Percentiles rank a stretch among this genome's conserved stretches.
phyloP scores from a whole-genome alignment of 1,139 yeast genomes.

The Meyerozyma carpophila region DNA sequence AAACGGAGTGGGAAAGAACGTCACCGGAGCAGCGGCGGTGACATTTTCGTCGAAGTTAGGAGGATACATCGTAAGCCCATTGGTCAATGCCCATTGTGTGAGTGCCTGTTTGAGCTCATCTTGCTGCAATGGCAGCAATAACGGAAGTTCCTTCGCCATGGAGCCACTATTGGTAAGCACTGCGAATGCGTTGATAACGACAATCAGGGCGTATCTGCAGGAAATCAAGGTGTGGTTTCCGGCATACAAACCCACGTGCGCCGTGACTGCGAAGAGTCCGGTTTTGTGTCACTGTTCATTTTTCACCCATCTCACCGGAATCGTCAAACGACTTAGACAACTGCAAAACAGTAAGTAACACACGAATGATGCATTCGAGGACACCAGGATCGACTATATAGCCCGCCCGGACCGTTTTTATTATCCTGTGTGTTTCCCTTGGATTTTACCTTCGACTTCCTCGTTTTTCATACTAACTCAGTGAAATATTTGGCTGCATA shows the following conservation, averaged over 20 bases:
- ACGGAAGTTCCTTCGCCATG: background rate
- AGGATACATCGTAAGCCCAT: slow-evolving; percentile 78
- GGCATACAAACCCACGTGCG: background rate
- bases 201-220: background rate
- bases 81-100: slow-evolving; percentile 67
- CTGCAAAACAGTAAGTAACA: background rate
- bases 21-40: slow-evolving; percentile 77
- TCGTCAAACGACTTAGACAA: background rate
- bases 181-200: background rate
- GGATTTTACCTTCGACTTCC: background rate
- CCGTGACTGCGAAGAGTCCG: background rate
- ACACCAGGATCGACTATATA: background rate
- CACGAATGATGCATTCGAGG: background rate
- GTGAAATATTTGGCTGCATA: slow-evolving; percentile 69
- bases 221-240: background rate
- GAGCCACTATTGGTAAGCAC: background rate
- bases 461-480: slow-evolving; percentile 1
- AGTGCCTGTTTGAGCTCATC: slow-evolving; percentile 3
- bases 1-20: slow-evolving; percentile 86
- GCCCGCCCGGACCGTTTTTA: background rate
- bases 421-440: background rate
- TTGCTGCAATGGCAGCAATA: background rate
- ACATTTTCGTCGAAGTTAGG: slow-evolving; percentile 41
- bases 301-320: background rate
- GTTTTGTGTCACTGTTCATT: background rate